A percentile compares a stretch with the other conserved stretches of the same genome.
Evolutionary conservation across 345 rosid species (phyloP).

Genomic region (Dipteronia dyeriana): DNA sequence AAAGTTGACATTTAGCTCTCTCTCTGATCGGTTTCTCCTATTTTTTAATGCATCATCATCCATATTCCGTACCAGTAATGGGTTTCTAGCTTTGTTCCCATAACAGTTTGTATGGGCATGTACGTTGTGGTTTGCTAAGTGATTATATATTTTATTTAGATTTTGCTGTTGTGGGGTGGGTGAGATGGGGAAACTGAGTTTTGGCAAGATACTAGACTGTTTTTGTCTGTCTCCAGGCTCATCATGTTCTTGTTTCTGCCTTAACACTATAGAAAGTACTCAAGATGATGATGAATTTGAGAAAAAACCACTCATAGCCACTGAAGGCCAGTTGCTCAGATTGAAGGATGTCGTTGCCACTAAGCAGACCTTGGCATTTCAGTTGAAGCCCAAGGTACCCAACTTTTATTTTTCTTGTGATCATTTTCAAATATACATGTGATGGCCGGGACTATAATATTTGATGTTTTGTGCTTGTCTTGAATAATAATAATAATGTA

Average conservation of each 20-base stretch:
- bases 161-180: slow-evolving; percentile 1
- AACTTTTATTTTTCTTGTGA: not conserved
- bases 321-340: slow-evolving; percentile 40
- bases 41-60: slow-evolving; percentile 2
- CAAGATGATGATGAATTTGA: slow-evolving; percentile 54
- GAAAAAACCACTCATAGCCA: slow-evolving; percentile 42
- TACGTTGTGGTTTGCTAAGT: slow-evolving; percentile 15
- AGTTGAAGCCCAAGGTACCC: slow-evolving; percentile 80
- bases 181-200: slow-evolving; percentile 57
- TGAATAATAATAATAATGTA: too few species aligned
- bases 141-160: not conserved
- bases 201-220: slow-evolving; percentile 54
- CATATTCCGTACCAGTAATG: not conserved
- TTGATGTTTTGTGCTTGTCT: too few species aligned
- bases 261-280: slow-evolving; percentile 41
- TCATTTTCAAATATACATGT: not conserved
- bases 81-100: slow-evolving; percentile 6
- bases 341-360: slow-evolving; percentile 66
- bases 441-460: not conserved
- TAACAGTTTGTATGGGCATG: not conserved
- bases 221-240: slow-evolving; percentile 47
- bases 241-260: slow-evolving; percentile 63
- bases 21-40: not conserved
- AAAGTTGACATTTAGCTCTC: slow-evolving; percentile 26
- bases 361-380: slow-evolving; percentile 79